phyloP scores from a whole-genome alignment of 805 yeast genomes.

The Brettanomyces sp. region DNA sequence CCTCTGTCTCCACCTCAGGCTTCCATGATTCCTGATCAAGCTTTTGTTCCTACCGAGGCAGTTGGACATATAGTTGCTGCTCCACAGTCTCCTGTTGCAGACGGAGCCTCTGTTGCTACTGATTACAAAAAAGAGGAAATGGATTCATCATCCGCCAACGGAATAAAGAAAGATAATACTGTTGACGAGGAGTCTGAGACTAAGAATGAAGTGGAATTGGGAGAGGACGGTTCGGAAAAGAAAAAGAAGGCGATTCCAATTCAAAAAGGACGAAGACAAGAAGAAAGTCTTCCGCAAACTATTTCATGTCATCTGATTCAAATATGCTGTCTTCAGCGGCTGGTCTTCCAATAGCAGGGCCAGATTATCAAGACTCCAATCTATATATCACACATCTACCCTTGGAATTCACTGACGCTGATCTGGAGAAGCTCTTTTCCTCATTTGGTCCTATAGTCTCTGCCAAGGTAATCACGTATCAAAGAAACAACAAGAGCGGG shows the following conservation, averaged over 20 bases:
- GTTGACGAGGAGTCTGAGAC: neutral
- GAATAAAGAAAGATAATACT: neutral
- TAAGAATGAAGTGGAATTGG: too few species aligned
- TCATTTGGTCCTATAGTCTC: slow-evolving; percentile 44
- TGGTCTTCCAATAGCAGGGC: slow-evolving; percentile 35
- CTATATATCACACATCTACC: slow-evolving; percentile 64
- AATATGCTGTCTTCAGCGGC: slow-evolving; percentile 20
- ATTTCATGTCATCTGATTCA: slow-evolving; percentile 20
- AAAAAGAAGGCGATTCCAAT: neutral
- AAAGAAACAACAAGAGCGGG: slow-evolving; percentile 15
- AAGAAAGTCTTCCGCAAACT: slow-evolving; percentile 7
- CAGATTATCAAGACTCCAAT: slow-evolving; percentile 57
- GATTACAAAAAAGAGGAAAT: neutral
- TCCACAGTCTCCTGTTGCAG: neutral
- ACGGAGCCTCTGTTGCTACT: neutral
- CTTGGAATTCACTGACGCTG: slow-evolving; percentile 43
- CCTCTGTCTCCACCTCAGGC: neutral
- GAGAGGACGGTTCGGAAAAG: neutral
- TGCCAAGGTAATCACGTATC: slow-evolving; percentile 46
- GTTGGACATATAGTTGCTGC: neutral
- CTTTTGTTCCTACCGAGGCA: neutral
- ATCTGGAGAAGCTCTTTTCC: slow-evolving; percentile 33
- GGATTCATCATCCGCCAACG: neutral
- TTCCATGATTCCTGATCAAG: neutral
- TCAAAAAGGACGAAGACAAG: neutral